phyloP scores from a whole-genome alignment of 116 monocot species.

The Cymodocea nodosa region DNA sequence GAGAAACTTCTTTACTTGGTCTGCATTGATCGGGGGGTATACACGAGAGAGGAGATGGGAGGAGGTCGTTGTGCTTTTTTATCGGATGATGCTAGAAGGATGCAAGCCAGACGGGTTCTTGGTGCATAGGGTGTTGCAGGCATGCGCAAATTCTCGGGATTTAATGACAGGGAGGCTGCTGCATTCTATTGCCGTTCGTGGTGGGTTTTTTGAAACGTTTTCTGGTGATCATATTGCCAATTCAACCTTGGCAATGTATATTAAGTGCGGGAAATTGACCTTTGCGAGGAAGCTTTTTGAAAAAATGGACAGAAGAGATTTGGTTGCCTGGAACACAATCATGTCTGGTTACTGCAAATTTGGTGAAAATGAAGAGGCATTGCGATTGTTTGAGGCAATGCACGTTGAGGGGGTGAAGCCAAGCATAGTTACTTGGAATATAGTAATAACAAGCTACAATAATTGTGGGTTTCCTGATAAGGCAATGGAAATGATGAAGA shows the following conservation, averaged over 20 bases:
- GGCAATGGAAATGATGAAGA: conserved; percentile 55
- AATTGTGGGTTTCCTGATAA: conserved; percentile 30
- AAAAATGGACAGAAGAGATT: conserved; percentile 33
- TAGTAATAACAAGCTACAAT: conserved; percentile 45
- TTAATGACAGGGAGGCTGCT: conserved; percentile 32
- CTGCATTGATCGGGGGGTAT: conserved; percentile 69
- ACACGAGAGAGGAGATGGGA: conserved; percentile 44
- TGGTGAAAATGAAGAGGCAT: conserved; percentile 41
- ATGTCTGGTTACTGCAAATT: conserved; percentile 55
- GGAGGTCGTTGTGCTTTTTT: conserved; percentile 43
- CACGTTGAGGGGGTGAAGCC: conserved; percentile 46
- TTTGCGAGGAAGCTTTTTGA: conserved; percentile 37
- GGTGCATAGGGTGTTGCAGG: conserved; percentile 68
- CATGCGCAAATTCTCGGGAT: conserved; percentile 44
- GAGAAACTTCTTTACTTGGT: conserved; percentile 67
- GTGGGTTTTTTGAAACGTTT: conserved; percentile 24
- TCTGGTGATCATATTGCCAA: conserved; percentile 37
- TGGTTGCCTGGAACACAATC: conserved; percentile 75
- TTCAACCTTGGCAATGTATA: conserved; percentile 69
- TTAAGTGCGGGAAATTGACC: conserved; percentile 53
- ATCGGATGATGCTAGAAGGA: conserved; percentile 51
- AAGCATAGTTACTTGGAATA: conserved; percentile 80
- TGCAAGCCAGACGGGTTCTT: conserved; percentile 50
- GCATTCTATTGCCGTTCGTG: conserved; percentile 51
- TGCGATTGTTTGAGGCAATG: conserved; percentile 50